Evolutionary conservation across 306 rosid genomes (phyloP).

Genomic region (Ziziphus jujuba): DNA sequence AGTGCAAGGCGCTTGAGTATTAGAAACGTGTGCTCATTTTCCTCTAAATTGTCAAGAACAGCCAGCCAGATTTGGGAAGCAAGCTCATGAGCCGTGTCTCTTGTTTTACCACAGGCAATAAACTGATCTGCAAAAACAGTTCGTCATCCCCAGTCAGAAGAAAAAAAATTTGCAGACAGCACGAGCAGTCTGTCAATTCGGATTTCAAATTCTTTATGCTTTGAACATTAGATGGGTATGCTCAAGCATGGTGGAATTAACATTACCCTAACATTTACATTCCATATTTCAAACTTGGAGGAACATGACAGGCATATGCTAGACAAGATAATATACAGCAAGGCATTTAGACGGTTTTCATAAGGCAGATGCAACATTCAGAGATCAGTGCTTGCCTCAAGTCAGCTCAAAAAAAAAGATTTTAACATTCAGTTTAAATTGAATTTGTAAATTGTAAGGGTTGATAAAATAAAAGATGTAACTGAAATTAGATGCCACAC

Average conservation of each 20-base stretch:
- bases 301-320: not conserved
- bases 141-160: not conserved
- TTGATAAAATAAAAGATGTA: not conserved
- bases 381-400: not conserved
- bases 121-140: slow-evolving; percentile 61
- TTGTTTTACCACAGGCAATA: slow-evolving; percentile 71
- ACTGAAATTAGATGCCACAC: slow-evolving; percentile 24
- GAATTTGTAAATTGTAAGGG: not conserved
- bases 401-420: not conserved
- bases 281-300: not conserved
- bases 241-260: not conserved
- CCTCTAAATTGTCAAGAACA: slow-evolving; percentile 72
- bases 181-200: not conserved
- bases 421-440: not conserved
- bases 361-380: not conserved
- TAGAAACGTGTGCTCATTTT: slow-evolving; percentile 50
- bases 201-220: not conserved
- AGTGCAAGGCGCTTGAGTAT: slow-evolving; percentile 67
- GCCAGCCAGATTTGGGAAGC: slow-evolving; percentile 76
- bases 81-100: slow-evolving; percentile 66
- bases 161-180: not conserved
- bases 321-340: too few species aligned
- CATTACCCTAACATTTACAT: not conserved
- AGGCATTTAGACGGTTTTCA: not conserved
- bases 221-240: not conserved